A percentile compares a stretch with the other conserved stretches of the same genome.
Evolutionary conservation across 2,329 filamentous ascomycete species (phyloP).

Genomic region (Aspergillus sergii): DNA sequence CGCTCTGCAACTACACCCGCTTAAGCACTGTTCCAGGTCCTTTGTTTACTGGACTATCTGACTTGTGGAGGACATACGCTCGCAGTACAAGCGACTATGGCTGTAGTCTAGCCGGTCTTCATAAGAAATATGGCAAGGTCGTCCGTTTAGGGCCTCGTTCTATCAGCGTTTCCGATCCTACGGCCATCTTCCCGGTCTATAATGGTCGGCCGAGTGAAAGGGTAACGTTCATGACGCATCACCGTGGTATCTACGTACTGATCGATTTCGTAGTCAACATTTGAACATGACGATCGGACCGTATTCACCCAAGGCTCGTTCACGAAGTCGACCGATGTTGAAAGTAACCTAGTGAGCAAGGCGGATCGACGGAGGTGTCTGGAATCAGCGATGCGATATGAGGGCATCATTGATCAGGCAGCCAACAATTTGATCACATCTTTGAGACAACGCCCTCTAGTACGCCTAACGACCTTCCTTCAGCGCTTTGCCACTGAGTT

Average conservation of each 20-base stretch:
- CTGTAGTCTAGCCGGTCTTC: constrained; percentile 13
- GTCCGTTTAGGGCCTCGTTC: constrained; percentile 20
- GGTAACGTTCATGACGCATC: not conserved
- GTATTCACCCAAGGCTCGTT: not conserved
- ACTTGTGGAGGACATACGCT: constrained; percentile 15
- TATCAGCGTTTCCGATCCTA: constrained; percentile 20
- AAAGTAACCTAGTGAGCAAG: not conserved
- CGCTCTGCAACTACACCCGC: constrained; percentile 18
- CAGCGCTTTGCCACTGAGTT: constrained; percentile 13
- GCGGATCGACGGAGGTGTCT: not conserved
- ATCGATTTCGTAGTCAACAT: not conserved
- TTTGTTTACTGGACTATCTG: constrained; percentile 11
- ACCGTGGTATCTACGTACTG: not conserved
- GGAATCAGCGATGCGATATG: constrained; percentile 4
- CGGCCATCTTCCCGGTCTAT: constrained; percentile 6
- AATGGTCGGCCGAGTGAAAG: not conserved
- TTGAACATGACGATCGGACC: not conserved
- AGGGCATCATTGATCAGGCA: constrained; percentile 13
- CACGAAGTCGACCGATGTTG: not conserved
- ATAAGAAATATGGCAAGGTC: constrained; percentile 18
- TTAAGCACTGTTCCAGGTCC: constrained; percentile 21
- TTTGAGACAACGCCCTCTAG: constrained; percentile 6
- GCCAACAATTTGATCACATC: constrained; percentile 10
- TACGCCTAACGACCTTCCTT: constrained; percentile 12
- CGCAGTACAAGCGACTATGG: constrained; percentile 8